A percentile compares a stretch with the other conserved stretches of the same genome.
Evolutionary conservation across 2,329 filamentous ascomycete genomes (phyloP).

Genomic region (Exophiala sp.): DNA sequence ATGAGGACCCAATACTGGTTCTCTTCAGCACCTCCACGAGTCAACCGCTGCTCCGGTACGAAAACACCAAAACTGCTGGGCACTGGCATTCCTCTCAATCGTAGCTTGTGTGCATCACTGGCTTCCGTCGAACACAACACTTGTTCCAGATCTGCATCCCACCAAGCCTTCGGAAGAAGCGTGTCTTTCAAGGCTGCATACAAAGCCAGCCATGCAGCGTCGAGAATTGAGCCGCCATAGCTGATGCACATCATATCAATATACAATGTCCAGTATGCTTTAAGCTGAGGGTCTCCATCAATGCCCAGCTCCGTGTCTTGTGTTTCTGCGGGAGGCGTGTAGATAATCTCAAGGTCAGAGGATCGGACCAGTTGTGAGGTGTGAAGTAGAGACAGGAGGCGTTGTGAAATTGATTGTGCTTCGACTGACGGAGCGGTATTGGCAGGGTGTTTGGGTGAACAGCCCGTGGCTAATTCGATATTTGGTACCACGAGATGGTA

Average conservation of each 20-base stretch:
- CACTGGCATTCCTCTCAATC: slow-evolving; percentile 65
- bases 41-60: slow-evolving; percentile 56
- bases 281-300: slow-evolving; percentile 55
- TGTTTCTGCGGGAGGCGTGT: slow-evolving; percentile 45
- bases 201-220: slow-evolving; percentile 82
- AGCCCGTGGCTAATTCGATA: slow-evolving; percentile 86
- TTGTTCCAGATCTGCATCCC: slow-evolving; percentile 76
- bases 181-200: slow-evolving; percentile 77
- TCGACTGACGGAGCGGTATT: slow-evolving; percentile 64
- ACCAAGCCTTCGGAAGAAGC: slow-evolving; percentile 71
- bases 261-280: slow-evolving; percentile 92
- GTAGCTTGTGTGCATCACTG: slow-evolving; percentile 54
- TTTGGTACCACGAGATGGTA: slow-evolving; percentile 83
- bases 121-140: slow-evolving; percentile 69
- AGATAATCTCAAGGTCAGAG: slow-evolving; percentile 70
- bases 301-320: slow-evolving; percentile 34
- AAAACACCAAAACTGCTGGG: slow-evolving; percentile 78
- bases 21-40: slow-evolving; percentile 43
- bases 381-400: slow-evolving; percentile 73
- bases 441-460: slow-evolving; percentile 81
- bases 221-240: slow-evolving; percentile 70
- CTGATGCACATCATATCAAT: slow-evolving; percentile 94
- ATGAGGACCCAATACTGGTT: slow-evolving; percentile 66
- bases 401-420: slow-evolving; percentile 80
- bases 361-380: slow-evolving; percentile 63